Base-by-base conservation (phyloP, 2,329 filamentous ascomycete species). In the Colletotrichum sp. region DNA sequence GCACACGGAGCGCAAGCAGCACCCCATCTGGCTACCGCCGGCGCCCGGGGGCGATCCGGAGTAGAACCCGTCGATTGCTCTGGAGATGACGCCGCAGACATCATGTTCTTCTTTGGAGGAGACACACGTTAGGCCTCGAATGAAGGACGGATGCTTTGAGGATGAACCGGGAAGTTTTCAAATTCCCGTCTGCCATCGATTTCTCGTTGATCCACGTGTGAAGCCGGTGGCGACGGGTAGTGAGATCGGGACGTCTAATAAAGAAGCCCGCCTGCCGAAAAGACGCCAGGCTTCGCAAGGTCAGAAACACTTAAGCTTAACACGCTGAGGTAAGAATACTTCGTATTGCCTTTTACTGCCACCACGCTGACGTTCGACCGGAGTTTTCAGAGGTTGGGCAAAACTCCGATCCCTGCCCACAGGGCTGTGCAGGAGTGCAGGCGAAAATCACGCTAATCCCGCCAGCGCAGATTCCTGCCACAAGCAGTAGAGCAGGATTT, bases 1-100 rank as follows among this genome's bases (percentile, higher is more conserved):
- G 88, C 87, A 77, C 88, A 90, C 2, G 87, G 82, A 7, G 86
- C 83, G 66, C 88, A 90, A 2, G 88, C 88, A 6, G 87, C 87
- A 18, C 88, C 88, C 88, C 88, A 90, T 87, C n/a, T 28, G 22
- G 65, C 71, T 28, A 68, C 30, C 16, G 71, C 6, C 13, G 65
- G 44, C 5, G 18, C 22, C 28, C 65, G 71, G 4, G 69, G 39
- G 10, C 32, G 57, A 26, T 68, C 73, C 16, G 69, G 63, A 12
- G 57, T 30, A 6, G 73, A 71, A 1, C 63, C 44, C 5, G 55
- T 22, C 24, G 68, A 72, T 8, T 0, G 24, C 30, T 63, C 24
- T 16, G 73, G 39, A 18, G 63, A 68, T 8, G 68, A 67, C 0
- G 30, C 22, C 13, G 63, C 4, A 13, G 73, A 72, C 62, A 63